Percentiles rank a stretch among this genome's conserved stretches.
phyloP scores from a whole-genome alignment of 306 rosid genomes.

The Crataegus laevigata region DNA sequence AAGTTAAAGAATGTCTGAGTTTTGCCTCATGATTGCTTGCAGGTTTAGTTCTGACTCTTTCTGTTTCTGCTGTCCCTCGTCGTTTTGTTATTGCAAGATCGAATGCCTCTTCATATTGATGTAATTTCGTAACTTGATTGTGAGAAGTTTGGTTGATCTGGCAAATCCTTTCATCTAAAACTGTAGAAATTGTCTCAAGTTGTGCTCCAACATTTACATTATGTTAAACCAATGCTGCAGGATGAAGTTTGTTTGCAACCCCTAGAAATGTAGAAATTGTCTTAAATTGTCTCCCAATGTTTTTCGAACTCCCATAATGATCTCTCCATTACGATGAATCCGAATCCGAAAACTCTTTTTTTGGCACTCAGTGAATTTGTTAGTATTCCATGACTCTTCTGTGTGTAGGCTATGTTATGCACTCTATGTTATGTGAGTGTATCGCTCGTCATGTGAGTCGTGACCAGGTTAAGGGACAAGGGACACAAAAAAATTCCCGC shows the following conservation, averaged over 20 bases:
- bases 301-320: neutral
- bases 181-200: neutral
- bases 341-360: no score
- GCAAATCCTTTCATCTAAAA: neutral
- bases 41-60: constrained; percentile 32
- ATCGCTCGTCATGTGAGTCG: no score
- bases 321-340: no score
- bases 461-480: no score
- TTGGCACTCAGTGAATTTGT: neutral
- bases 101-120: neutral
- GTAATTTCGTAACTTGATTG: constrained; percentile 18
- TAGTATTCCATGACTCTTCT: no score
- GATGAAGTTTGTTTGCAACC: no score
- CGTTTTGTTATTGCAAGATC: neutral
- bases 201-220: neutral
- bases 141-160: neutral
- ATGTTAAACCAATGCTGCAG: neutral
- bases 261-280: neutral
- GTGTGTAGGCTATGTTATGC: no score
- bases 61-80: constrained; percentile 8
- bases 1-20: constrained; percentile 75
- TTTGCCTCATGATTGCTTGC: constrained; percentile 21
- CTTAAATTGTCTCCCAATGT: neutral
- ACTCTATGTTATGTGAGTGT: no score
- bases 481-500: no score